These are phyloP conservation scores for Naganishia sp. DNA, from an alignment of 1,284 basidiomycete species.

Conservation along the genomic window DNA sequence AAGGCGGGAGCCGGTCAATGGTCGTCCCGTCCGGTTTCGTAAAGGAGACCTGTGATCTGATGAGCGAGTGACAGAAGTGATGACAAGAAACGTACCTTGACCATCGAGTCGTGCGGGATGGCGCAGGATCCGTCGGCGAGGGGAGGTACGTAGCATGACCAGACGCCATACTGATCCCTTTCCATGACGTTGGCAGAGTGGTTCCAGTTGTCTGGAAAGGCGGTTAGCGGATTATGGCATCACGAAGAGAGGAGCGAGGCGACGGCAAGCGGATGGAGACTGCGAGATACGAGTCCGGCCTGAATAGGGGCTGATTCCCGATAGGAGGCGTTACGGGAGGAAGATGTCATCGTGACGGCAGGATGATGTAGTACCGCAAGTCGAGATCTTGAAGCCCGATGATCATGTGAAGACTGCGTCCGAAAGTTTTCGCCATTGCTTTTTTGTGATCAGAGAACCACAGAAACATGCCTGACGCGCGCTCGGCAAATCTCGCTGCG, in stretches of 20 bases:
- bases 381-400: too few relatives aligned
- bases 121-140: slow-evolving; percentile 68
- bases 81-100: slow-evolving; percentile 64
- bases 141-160: slow-evolving; percentile 81
- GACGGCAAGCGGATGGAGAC: background rate
- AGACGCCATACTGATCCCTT: slow-evolving; percentile 87
- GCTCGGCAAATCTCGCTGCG: background rate
- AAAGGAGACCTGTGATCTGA: slow-evolving; percentile 73
- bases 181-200: slow-evolving; percentile 80
- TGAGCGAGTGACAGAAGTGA: background rate
- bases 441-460: too few relatives aligned
- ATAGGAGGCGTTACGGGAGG: too few relatives aligned
- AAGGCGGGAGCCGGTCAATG: slow-evolving; percentile 87
- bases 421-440: too few relatives aligned
- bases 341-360: too few relatives aligned
- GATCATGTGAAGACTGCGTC: too few relatives aligned
- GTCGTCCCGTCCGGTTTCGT: slow-evolving; percentile 71
- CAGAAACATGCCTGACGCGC: background rate
- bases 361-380: too few relatives aligned
- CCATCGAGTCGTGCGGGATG: slow-evolving; percentile 90
- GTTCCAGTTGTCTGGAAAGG: slow-evolving; percentile 77
- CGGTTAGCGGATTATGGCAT: background rate
- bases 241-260: background rate
- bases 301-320: too few relatives aligned
- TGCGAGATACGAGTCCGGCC: background rate